phyloP scores from a whole-genome alignment of 78 protist genomes.

The Planoprotostelium fungivorum region DNA sequence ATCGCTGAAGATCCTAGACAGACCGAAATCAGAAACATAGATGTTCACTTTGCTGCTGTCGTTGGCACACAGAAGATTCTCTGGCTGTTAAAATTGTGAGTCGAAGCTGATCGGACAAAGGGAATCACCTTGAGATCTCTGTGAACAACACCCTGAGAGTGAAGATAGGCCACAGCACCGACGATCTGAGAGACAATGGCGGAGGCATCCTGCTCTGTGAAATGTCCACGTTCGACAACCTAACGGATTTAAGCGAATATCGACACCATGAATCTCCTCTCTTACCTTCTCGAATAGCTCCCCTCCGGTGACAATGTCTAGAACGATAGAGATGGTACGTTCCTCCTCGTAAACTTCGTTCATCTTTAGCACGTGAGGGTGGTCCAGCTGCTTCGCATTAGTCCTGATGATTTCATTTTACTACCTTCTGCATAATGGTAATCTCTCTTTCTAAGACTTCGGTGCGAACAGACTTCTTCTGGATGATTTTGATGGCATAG shows the following conservation, averaged over 20 bases:
- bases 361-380: slow-evolving; percentile 57
- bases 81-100: slow-evolving; percentile 21
- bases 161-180: slow-evolving; percentile 74
- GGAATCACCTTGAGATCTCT: slow-evolving; percentile 41
- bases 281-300: slow-evolving; percentile 87
- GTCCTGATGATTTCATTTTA: not conserved
- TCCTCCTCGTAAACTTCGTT: slow-evolving; percentile 50
- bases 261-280: no score
- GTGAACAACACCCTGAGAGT: slow-evolving; percentile 73
- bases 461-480: slow-evolving; percentile 60
- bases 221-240: slow-evolving; percentile 78
- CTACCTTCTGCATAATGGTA: slow-evolving; percentile 62
- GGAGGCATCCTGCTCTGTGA: slow-evolving; percentile 77
- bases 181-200: slow-evolving; percentile 64
- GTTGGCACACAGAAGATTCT: slow-evolving; percentile 58
- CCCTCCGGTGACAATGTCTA: slow-evolving; percentile 73
- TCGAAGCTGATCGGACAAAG: no score
- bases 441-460: slow-evolving; percentile 64
- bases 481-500: slow-evolving; percentile 58
- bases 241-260: no score
- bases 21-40: slow-evolving; percentile 69
- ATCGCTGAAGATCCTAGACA: slow-evolving; percentile 51
- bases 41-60: slow-evolving; percentile 49
- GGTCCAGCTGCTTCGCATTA: not conserved
- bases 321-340: not conserved